phyloP scores from a whole-genome alignment of 2,329 filamentous ascomycete genomes.

The Pestalotiopsis sp. region DNA sequence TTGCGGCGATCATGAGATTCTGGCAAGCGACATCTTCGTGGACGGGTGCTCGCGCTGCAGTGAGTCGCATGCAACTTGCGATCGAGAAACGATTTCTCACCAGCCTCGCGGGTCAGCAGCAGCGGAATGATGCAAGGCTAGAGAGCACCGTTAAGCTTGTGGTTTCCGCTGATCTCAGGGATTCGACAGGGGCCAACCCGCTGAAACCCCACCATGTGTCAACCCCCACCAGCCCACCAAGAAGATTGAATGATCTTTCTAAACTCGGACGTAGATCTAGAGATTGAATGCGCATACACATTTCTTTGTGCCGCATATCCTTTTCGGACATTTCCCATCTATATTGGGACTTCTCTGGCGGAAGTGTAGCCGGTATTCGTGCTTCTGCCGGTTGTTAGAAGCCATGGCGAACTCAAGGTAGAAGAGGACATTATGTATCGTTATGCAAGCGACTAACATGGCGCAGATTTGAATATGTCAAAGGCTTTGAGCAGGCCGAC shows the following conservation, averaged over 20 bases:
- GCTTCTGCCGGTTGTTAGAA: neutral
- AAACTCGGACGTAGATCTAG: neutral
- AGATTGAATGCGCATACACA: neutral
- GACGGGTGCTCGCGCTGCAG: no score
- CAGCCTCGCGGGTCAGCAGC: slow-evolving; percentile 8
- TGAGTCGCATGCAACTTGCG: neutral
- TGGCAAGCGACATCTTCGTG: neutral
- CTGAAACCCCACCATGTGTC: slow-evolving; percentile 12
- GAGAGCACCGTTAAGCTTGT: slow-evolving; percentile 8
- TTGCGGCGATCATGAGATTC: neutral
- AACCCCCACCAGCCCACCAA: slow-evolving; percentile 10
- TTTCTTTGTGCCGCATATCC: neutral
- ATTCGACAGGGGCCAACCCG: slow-evolving; percentile 13
- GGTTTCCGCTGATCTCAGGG: slow-evolving; percentile 5
- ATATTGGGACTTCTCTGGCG: neutral
- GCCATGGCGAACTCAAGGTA: slow-evolving; percentile 61
- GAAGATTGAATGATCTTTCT: neutral
- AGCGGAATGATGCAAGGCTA: slow-evolving; percentile 17
- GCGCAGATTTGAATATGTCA: slow-evolving; percentile 88
- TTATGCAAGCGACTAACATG: slow-evolving; percentile 21
- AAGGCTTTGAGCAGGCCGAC: slow-evolving; percentile 83
- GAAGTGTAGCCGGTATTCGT: neutral
- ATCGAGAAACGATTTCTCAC: slow-evolving; percentile 11
- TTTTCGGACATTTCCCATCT: neutral
- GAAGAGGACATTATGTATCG: slow-evolving; percentile 9